phyloP scores from a whole-genome alignment of 352 stramenopile species.

The Phytophthora cactorum region DNA sequence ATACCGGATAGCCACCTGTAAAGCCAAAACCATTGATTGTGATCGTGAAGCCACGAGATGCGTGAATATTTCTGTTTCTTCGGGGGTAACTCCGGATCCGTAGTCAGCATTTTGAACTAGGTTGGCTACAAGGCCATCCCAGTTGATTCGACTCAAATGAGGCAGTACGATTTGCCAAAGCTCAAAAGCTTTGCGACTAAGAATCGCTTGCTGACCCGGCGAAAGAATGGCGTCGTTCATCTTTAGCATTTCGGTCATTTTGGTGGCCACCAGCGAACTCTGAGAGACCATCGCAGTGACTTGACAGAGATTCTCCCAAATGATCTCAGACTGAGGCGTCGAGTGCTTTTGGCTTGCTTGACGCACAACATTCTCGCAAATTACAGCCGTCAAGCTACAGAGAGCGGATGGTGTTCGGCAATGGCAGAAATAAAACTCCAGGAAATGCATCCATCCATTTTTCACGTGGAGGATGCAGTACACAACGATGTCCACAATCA shows the following conservation, averaged over 20 bases:
- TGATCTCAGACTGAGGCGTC: slow-evolving; percentile 38
- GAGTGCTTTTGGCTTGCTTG: slow-evolving; percentile 33
- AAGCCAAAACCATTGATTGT: slow-evolving; percentile 47
- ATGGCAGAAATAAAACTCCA: slow-evolving; percentile 82
- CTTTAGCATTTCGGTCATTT: slow-evolving; percentile 20
- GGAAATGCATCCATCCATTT: slow-evolving; percentile 83
- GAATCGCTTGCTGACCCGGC: slow-evolving; percentile 38
- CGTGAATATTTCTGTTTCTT: slow-evolving; percentile 74
- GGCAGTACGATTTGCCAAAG: slow-evolving; percentile 68
- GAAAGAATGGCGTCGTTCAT: slow-evolving; percentile 44
- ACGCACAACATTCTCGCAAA: slow-evolving; percentile 51
- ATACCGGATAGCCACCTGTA: slow-evolving; percentile 47
- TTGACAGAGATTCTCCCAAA: slow-evolving; percentile 86
- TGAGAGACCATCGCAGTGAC: slow-evolving; percentile 66
- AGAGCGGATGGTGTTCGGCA: slow-evolving; percentile 49
- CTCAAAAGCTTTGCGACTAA: slow-evolving; percentile 61
- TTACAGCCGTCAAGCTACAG: slow-evolving; percentile 42
- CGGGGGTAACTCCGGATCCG: slow-evolving; percentile 37
- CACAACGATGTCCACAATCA: slow-evolving; percentile 71
- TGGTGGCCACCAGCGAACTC: slow-evolving; percentile 33
- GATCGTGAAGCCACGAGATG: slow-evolving; percentile 47
- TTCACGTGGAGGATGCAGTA: slow-evolving; percentile 77
- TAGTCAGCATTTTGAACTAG: slow-evolving; percentile 62
- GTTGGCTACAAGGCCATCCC: slow-evolving; percentile 55
- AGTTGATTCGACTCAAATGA: slow-evolving; percentile 65